Conservation (phyloP, 192 early-diverging fungal genomes). For the Dissophora globulifera region DNA sequence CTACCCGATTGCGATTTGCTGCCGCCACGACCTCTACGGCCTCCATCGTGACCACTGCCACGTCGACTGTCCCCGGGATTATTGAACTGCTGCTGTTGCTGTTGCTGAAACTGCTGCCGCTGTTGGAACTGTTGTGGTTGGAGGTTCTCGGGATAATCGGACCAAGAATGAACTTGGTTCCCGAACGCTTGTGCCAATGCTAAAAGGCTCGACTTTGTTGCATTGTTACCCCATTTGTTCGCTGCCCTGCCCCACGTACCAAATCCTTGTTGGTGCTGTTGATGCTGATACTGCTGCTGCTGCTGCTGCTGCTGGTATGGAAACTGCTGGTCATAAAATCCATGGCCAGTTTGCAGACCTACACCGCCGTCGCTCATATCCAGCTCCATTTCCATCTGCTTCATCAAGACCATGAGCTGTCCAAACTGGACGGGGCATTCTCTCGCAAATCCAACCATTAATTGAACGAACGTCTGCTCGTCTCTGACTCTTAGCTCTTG, state of each 20-base stretch:
- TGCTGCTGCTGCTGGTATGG: slow-evolving; percentile 7
- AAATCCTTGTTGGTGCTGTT: slow-evolving; percentile 4
- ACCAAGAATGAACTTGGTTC: slow-evolving; percentile 14
- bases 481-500: slow-evolving; percentile 43
- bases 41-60: slow-evolving; percentile 13
- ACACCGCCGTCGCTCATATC: slow-evolving; percentile 5
- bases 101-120: slow-evolving; percentile 1
- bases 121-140: too few species aligned
- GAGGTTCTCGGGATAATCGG: slow-evolving; percentile 10
- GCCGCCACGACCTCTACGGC: background rate
- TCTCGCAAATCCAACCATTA: slow-evolving; percentile 42
- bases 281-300: slow-evolving; percentile 1
- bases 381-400: slow-evolving; percentile 39
- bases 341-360: background rate
- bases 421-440: slow-evolving; percentile 48
- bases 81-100: background rate
- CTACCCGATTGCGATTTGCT: background rate
- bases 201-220: slow-evolving; percentile 21
- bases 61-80: background rate
- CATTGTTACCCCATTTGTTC: slow-evolving; percentile 11
- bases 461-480: slow-evolving; percentile 24
- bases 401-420: slow-evolving; percentile 45
- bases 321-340: slow-evolving; percentile 2
- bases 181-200: slow-evolving; percentile 40
- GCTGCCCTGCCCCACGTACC: background rate